These are phyloP conservation scores for Millerozyma acaciae DNA, from an alignment of 805 yeast genomes.

Conservation along the genomic window DNA sequence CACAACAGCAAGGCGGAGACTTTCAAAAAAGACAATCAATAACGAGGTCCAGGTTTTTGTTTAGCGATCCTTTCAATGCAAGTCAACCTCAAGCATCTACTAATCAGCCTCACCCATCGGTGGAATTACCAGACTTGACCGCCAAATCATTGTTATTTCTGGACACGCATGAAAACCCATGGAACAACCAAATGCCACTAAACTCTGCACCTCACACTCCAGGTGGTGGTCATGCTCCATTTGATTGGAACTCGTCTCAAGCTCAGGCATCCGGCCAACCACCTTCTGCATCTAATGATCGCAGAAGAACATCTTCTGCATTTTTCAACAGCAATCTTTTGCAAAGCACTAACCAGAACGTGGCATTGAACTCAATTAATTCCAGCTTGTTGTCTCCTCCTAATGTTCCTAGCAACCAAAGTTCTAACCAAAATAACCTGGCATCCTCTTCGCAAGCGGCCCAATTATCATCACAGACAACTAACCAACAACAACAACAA, in stretches of 20 bases:
- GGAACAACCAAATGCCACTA: constrained; percentile 19
- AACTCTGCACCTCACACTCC: constrained; percentile 41
- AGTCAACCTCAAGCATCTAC: constrained; percentile 20
- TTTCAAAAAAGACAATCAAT: constrained; percentile 50
- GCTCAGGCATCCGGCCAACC: constrained; percentile 8
- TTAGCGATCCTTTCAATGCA: constrained; percentile 53
- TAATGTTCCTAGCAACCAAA: constrained; percentile 4
- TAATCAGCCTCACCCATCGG: constrained; percentile 15
- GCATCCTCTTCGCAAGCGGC: constrained; percentile 12
- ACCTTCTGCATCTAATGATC: constrained; percentile 19
- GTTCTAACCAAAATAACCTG: constrained; percentile 12
- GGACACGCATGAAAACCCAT: constrained; percentile 47
- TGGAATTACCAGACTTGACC: constrained; percentile 33
- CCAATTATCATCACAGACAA: constrained; percentile 9
- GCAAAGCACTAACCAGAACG: constrained; percentile 1
- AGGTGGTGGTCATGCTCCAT: constrained; percentile 17
- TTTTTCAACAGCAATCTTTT: constrained; percentile 36
- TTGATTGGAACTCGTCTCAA: constrained; percentile 31
- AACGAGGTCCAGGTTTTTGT: constrained; percentile 65
- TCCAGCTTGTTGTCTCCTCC: constrained; percentile 10
- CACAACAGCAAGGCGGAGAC: constrained; percentile 6
- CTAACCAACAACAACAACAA: constrained; percentile 19
- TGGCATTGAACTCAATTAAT: constrained; percentile 9
- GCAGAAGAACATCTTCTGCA: constrained; percentile 53
- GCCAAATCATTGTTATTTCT: constrained; percentile 42